Percentiles rank a stretch among this genome's conserved stretches.
Evolutionary conservation across 2,329 filamentous ascomycete genomes (phyloP).

Genomic region (Colletotrichum shisoi): DNA sequence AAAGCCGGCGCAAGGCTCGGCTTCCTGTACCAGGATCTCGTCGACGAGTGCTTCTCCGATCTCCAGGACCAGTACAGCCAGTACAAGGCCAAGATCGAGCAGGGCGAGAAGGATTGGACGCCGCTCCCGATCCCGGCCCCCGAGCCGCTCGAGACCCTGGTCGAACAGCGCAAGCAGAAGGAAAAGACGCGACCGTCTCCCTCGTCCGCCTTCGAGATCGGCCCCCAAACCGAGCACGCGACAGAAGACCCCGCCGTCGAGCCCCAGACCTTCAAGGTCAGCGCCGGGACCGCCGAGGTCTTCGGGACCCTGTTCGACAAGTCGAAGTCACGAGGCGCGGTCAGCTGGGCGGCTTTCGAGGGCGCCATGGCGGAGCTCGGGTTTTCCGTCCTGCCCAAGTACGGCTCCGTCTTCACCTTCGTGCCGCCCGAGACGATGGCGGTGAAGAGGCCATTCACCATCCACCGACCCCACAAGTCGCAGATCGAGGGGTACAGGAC

Average conservation of each 20-base stretch:
- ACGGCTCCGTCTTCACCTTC: conserved; percentile 55
- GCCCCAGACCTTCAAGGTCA: conserved; percentile 48
- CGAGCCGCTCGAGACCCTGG: conserved; percentile 40
- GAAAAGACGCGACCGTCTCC: conserved; percentile 55
- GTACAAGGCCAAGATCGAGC: conserved; percentile 34
- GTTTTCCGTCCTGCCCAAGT: conserved; percentile 53
- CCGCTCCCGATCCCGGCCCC: conserved; percentile 39
- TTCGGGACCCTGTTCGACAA: conserved; percentile 51
- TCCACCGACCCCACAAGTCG: conserved; percentile 51
- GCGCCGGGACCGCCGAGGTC: conserved; percentile 48
- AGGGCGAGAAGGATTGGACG: conserved; percentile 34
- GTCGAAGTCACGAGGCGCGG: conserved; percentile 44
- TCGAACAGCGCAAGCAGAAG: conserved; percentile 52
- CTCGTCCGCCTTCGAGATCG: conserved; percentile 49
- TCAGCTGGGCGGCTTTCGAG: conserved; percentile 52
- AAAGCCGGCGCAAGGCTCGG: conserved; percentile 53
- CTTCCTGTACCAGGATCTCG: conserved; percentile 54
- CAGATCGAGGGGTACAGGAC: conserved; percentile 48
- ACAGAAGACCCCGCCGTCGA: not conserved
- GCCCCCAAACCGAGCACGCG: conserved; percentile 1
- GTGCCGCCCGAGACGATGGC: conserved; percentile 44
- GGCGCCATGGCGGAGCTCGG: conserved; percentile 53
- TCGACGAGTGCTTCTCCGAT: conserved; percentile 50
- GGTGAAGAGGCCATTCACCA: conserved; percentile 45
- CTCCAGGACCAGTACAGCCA: conserved; percentile 46